Evolutionary conservation across 495 filamentous ascomycete species (phyloP), one percentile per base, ranked within the genome.

Genomic region (Penicillium herquei): DNA sequence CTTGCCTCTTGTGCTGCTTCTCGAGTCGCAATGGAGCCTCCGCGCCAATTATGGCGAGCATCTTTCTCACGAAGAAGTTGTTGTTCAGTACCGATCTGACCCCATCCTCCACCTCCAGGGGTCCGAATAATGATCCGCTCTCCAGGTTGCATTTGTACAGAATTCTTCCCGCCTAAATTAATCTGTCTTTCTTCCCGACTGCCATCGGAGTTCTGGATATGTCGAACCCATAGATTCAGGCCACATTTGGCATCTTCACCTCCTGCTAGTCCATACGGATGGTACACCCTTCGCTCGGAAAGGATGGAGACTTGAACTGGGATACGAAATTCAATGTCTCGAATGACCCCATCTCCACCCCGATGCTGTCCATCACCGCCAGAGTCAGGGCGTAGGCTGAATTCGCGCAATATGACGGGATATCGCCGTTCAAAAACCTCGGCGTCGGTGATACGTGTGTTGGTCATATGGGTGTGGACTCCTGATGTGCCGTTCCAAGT

Each of bases 391-490:
- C 93, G 77, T 21, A 97, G 78, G 3, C 84, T 84, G 68, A 96
- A 96, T 64, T 92, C 83, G 4, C 88, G 79, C n/a, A 96, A 75
- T 6, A 96, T 62, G 1, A 96, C 88, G 2, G 92, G 92, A 65
- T 96, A 96, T 21, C 92, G 80, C 0, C 91, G 77, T 70, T 97
- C 92, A 65, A 96, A 92, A 6, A 95, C 82, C 62, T 97, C 92
- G 0, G 89, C 78, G 71, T 97, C 92, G 2, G 92, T 97, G 69
- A 96, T 96, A 8, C 92, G 82, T 6, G 92, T 97, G 66, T 97
- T 97, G 8, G 92, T 96, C 91, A 96, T 96, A 70, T 97, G 92
- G 17, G 83, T 86, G 68, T 97, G 92, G 42, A 96, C 91, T 49
- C 91, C 92, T 51, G 79, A 84, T 1, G 89, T 91, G 39, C 92